Evolutionary conservation across 1,139 yeast genomes (phyloP), one percentile per base, ranked within the genome.

Genomic region (Yamadazyma jaroonii): DNA sequence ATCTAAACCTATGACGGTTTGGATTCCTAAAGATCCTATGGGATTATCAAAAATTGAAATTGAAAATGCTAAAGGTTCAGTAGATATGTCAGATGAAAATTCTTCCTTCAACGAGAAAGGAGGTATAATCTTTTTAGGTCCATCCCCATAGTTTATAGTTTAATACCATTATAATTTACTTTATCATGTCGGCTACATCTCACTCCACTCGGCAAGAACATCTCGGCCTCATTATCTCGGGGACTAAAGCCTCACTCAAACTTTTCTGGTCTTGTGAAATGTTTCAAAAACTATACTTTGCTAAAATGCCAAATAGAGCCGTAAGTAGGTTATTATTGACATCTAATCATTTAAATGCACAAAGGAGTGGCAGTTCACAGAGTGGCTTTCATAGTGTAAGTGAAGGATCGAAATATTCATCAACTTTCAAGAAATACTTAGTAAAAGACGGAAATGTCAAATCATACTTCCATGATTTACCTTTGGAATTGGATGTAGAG

Each of bases 1-100:
- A 14, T 82, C 81, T 0, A 62, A 67, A 29, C 74, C 81, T 49
- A 95, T 96, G 4, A 68, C 72, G 20, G 66, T 92, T 14, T 92
- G 98, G 98, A 77, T 92, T 48, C 95, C 97, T 6, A 70, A 71
- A 42, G 98, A 92, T 61, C 80, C 85, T 6, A 76, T 79, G 72
- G 97, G 97, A 0, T 74, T 87, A 54, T 82, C 95, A 3, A 62
- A 72, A 2, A 57, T 54, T 13, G 80, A 85, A 50, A 75, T 84
- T 9, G 73, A 70, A 32, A 65, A 72, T 35, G 67, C 79, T 37
- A 52, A 62, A 24, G 65, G 64, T 3, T 61, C 71, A 10, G 59
- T 67, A 26, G 65, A 69, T 14, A 79, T 84, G 34, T 68, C 78
- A 39, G 94, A 87, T 53, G 79, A 74, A 29, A 82, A 85, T 49